These are phyloP conservation scores for Auxenochlorella pyrenoidosa DNA, from an alignment of 139 green algal species.

Conservation along the genomic window DNA sequence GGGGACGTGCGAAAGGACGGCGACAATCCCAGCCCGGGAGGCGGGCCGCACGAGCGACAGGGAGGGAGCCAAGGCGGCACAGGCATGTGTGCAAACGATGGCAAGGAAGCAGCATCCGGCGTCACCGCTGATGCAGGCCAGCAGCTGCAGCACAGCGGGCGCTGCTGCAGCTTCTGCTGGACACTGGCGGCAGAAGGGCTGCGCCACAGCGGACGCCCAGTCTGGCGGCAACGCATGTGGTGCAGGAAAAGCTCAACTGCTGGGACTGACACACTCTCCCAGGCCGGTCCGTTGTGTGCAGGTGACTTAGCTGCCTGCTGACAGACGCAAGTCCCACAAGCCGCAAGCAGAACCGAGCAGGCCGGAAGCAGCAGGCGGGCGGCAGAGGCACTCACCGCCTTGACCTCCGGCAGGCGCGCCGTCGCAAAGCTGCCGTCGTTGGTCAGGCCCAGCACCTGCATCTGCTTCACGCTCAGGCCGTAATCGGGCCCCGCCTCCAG, in stretches of 20 bases:
- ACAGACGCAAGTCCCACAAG: neutral
- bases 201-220: neutral
- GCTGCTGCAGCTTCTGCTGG: too few relatives aligned
- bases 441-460: slow-evolving; percentile 62
- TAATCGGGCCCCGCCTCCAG: slow-evolving; percentile 38
- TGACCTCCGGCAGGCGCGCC: slow-evolving; percentile 32
- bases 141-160: neutral
- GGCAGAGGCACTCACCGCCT: slow-evolving; percentile 40
- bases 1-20: too few relatives aligned
- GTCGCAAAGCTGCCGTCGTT: slow-evolving; percentile 5
- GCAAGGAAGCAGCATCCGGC: too few relatives aligned
- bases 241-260: too few relatives aligned
- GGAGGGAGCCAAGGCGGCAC: too few relatives aligned
- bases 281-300: too few relatives aligned
- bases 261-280: neutral
- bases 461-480: slow-evolving; percentile 64
- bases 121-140: neutral
- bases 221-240: too few relatives aligned
- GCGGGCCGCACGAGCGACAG: too few relatives aligned
- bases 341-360: neutral
- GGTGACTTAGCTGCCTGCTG: neutral
- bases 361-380: neutral
- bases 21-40: too few relatives aligned
- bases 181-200: neutral
- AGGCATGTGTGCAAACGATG: too few relatives aligned